Evolutionary conservation across 768 basidiomycete genomes (phyloP), one percentile per base, ranked within the genome.

Genomic region (Lactarius tabidus): DNA sequence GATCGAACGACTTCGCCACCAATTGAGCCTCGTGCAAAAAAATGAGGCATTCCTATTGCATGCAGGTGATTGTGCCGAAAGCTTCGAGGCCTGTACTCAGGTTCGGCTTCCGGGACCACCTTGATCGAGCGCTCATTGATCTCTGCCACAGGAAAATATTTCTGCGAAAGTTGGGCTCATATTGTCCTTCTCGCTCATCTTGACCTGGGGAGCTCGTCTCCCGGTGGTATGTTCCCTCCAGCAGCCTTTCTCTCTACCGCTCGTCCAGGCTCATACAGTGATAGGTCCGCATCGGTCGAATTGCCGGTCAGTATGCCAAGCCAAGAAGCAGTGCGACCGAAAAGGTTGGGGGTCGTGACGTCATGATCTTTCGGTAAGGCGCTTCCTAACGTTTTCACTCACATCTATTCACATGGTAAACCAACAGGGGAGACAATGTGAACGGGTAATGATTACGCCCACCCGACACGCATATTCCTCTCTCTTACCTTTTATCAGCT

Each of bases 41-140:
- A 91, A 93, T 67, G 86, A 95, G 71, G 94, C 93, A 0, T 98
- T 99, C 77, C 81, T 99, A 41, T 82, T 99, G 2, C 97, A 99
- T 67, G 97, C 97, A 0, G 97, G 97, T 2, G 97, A 99, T 72
- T 99, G 97, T 71, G 95, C 93, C n/a, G 93, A 95, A 75, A 90
- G 91, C 74, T 95, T 96, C 71, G 89, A 91, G 70, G 93, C 92
- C 0, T 95, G 93, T 74, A 93, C 91, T 0, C 85, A 92, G 67
- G 91, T 92, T 73, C 71, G 83, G 14, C 6, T 51, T 51, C 48
- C 26, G 15, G 14, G 26, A 10, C 23, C 10, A 26, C 14, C 36
- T 28, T 23, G 43, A 28, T 48, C 55, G 53, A n/a, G 31, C 26
- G 10, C 10, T 6, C 6, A n/a, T 2, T 43, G 2, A 36, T 18